Conservation (phyloP, 225 moss, liverwort and hornwort species). For the Antitrichia curtipendula region DNA sequence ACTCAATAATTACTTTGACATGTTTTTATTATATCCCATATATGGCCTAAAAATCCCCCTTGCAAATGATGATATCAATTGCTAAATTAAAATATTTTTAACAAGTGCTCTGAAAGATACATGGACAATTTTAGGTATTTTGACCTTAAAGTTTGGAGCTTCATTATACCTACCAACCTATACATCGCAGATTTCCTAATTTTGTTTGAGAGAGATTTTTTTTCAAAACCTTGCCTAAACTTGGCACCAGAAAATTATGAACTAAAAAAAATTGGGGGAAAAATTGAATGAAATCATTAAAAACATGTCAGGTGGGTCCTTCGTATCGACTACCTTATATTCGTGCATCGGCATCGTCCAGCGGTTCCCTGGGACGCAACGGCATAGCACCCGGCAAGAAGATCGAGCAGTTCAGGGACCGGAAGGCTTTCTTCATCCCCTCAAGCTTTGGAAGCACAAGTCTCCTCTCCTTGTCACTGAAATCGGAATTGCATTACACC, state of each 20-base stretch:
- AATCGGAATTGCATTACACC: neutral
- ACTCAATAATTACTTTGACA: neutral
- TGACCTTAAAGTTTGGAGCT: rapidly evolving
- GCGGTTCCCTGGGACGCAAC: neutral
- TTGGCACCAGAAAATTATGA: neutral
- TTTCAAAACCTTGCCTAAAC: neutral
- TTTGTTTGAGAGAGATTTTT: rapidly evolving
- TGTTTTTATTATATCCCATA: rapidly evolving
- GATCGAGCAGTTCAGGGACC: neutral
- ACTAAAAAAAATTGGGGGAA: neutral
- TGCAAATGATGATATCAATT: neutral
- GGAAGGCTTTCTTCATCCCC: neutral
- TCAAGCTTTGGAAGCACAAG: neutral
- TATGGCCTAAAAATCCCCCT: neutral
- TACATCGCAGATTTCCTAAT: rapidly evolving
- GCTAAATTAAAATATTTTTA: neutral
- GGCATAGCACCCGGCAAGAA: neutral
- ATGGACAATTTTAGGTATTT: rapidly evolving
- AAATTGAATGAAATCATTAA: neutral
- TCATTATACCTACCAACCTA: neutral
- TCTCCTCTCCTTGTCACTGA: neutral
- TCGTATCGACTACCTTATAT: neutral
- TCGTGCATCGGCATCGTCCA: neutral
- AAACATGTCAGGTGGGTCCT: neutral
- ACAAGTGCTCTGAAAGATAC: rapidly evolving